phyloP scores from a whole-genome alignment of 192 early-diverging fungal genomes.

The Coemansia sp. region DNA sequence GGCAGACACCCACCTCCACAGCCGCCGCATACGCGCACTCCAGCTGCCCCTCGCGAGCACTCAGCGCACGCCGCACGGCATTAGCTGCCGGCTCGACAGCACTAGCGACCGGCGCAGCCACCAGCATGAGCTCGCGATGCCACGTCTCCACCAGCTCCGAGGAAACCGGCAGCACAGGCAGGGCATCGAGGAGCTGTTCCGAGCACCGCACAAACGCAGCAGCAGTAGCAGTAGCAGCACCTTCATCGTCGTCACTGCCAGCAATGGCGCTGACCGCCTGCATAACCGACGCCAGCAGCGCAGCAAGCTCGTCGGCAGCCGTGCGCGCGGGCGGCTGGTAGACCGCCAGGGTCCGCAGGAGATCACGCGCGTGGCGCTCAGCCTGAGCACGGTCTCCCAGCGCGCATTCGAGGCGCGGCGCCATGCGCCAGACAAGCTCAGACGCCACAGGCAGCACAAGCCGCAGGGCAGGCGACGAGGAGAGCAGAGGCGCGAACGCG shows the following conservation, averaged over 20 bases:
- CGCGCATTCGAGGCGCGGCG: slow-evolving; percentile 14
- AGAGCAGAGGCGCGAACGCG: background rate
- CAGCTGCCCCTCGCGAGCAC: background rate
- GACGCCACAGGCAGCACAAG: slow-evolving; percentile 35
- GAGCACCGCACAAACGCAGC: background rate
- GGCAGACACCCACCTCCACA: slow-evolving; percentile 56
- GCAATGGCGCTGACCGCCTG: background rate
- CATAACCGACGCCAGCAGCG: background rate
- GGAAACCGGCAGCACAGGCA: background rate
- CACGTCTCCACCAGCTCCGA: background rate
- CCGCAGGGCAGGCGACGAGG: slow-evolving; percentile 2
- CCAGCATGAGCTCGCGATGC: slow-evolving; percentile 10
- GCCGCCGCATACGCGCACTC: slow-evolving; percentile 3
- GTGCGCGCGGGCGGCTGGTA: slow-evolving; percentile 4
- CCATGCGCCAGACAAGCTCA: slow-evolving; percentile 31
- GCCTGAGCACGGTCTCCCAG: slow-evolving; percentile 6
- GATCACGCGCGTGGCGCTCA: slow-evolving; percentile 5
- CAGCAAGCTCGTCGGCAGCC: background rate
- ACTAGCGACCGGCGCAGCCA: background rate
- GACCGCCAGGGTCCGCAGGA: slow-evolving; percentile 18
- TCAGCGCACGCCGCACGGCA: slow-evolving; percentile 11
- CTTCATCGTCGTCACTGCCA: too few relatives aligned
- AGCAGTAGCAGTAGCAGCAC: too few relatives aligned
- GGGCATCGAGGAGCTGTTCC: background rate
- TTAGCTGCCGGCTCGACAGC: slow-evolving; percentile 10